Evolutionary conservation across 495 filamentous ascomycete species (phyloP), one percentile per base, ranked within the genome.

Genomic region (Penicillium goetzii): DNA sequence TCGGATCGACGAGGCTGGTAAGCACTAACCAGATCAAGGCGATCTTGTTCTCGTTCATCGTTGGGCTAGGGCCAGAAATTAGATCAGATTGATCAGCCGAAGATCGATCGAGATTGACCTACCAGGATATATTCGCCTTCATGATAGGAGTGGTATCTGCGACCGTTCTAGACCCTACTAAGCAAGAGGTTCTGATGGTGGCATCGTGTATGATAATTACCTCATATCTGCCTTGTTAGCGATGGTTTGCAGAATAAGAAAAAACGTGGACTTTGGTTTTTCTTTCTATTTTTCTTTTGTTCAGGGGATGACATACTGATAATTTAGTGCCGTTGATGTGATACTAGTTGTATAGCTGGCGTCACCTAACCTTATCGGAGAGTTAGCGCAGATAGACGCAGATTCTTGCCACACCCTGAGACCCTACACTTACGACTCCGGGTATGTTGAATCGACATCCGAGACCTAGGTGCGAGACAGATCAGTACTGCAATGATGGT

Each of bases 21-120:
- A 36, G 33, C 28, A 75, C 90, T 83, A 58, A 86, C 81, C 67
- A 91, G 75, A 65, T 91, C 89, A 59, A 92, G 82, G 26, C 90
- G 84, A 63, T 91, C 89, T 71, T 90, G 86, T 73, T 93, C 89
- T 49, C 76, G 76, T 64, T 80, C 77, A 55, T 80, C 77, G 55
- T 80, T 80, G 19, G 77, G 77, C 77, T 76, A 50, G 43, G 26
- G n/a, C 15, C 11, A 52, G 55, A 38, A 30, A 23, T 52, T 36
- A 64, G 57, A 40, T 55, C 53, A 58, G 59, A 72, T 73, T 50
- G 15, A 45, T 54, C 21, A 26, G 57, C 11, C 3, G 47, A 5
- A 17, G 30, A 47, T 55, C 8, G 12, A 43, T 11, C 28, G 14
- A 43, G 26, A 26, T 50, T 36, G 38, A 62, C 50, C 28, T 61